Conservation (phyloP, 129 eudicot genomes). For the Artemisia annua region DNA sequence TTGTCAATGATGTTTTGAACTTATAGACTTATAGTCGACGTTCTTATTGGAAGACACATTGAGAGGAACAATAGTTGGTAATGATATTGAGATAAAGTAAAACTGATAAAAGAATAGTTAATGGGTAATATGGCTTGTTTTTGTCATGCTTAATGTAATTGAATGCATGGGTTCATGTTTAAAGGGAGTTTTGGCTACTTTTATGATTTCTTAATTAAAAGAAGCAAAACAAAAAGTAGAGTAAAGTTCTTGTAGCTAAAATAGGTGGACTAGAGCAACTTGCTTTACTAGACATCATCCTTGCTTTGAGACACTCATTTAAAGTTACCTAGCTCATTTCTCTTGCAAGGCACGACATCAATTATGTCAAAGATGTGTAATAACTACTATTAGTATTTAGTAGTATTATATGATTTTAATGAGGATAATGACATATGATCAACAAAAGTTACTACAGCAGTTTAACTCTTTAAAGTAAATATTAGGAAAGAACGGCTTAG, state of each 20-base stretch:
- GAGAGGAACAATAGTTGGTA: conserved; percentile 11
- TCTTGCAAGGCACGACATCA: conserved; percentile 29
- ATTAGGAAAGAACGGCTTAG: neutral
- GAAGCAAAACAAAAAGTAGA: conserved; percentile 28
- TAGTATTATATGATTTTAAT: conserved; percentile 7
- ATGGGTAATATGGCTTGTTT: conserved; percentile 12
- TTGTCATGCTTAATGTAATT: conserved; percentile 21
- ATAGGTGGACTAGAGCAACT: conserved; percentile 20
- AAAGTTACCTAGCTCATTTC: conserved; percentile 20
- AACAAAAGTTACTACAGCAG: too few relatives aligned
- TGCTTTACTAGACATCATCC: conserved; percentile 43
- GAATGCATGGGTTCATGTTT: conserved; percentile 26
- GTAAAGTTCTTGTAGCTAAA: conserved; percentile 34
- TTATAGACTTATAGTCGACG: conserved; percentile 13
- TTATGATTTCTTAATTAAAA: conserved; percentile 26
- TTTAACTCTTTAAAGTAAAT: too few relatives aligned
- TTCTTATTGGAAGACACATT: neutral
- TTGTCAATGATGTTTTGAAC: conserved; percentile 13
- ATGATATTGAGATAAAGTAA: conserved; percentile 18
- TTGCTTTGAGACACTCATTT: conserved; percentile 35
- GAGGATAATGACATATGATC: conserved; percentile 15
- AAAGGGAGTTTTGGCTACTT: conserved; percentile 15
- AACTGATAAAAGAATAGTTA: neutral
- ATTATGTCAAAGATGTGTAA: conserved; percentile 26
- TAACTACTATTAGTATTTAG: conserved; percentile 13